Evolutionary conservation across 352 stramenopile genomes (phyloP), one percentile per base, ranked within the genome.

Genomic region (Globisporangium viniferum): DNA sequence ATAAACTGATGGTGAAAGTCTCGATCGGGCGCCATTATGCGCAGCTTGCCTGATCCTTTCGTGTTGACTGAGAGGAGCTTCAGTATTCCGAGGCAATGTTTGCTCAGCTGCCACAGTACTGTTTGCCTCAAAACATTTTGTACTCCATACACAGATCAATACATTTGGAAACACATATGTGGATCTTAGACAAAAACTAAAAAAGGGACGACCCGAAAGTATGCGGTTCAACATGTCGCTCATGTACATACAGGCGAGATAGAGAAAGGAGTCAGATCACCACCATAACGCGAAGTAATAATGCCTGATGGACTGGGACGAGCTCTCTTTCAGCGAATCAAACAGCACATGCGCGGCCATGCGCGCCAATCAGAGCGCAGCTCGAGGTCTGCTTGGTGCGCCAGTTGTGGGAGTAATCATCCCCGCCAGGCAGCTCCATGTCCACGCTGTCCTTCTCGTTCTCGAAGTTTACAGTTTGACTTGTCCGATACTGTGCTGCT

Each of bases 171-270:
- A 29, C 27, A 53, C 18, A 12, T 58, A 35, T 58, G 51, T 59
- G 27, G 5, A 59, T 41, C 1, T n/a, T 18, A 18, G 36, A 18
- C 36, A 46, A 46, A 44, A 44, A 14, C 36, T 18, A 10, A 44
- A 44, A 46, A 46, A 46, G 36, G 36, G 36, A 46, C 12, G 36
- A 46, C 36, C 33, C 12, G 24, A 36, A 59, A 20, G 54, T 59
- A 31, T 59, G 35, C 54, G 8, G 54, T 59, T 59, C 54, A 59
- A 24, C 53, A 59, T 59, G 54, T 59, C 54, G 31, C 54, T 31
- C 54, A n/a, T 24, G 24, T 24, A 24, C 24, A 24, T 41, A 15
- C 12, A 46, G 36, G 36, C 36, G 36, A 46, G 36, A 46, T 46
- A 46, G 12, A 46, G 36, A n/a, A 29, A 41, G n/a, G 27, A 59